These are phyloP conservation scores for Epichloe bromicola DNA, from an alignment of 2,329 filamentous ascomycete genomes.

Conservation along the genomic window DNA sequence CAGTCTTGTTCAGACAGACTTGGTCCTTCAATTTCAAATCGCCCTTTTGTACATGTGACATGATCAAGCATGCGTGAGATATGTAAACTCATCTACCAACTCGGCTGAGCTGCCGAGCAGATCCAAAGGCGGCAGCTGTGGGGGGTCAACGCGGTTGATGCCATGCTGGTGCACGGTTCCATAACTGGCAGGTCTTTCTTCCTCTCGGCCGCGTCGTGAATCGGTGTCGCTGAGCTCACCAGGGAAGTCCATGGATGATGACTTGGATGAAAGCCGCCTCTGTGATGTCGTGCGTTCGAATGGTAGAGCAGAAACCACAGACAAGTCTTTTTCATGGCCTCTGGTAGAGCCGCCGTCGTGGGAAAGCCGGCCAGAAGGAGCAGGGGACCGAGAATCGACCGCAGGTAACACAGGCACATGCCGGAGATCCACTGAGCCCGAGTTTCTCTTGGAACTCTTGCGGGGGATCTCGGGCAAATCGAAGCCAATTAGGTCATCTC, in stretches of 20 bases:
- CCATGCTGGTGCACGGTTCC: constrained; percentile 46
- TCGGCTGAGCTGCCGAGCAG: constrained; percentile 43
- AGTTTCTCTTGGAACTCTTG: constrained; percentile 57
- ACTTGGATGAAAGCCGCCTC: constrained; percentile 36
- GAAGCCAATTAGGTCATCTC: constrained; percentile 6
- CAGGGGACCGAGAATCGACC: constrained; percentile 6
- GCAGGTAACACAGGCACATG: constrained; percentile 7
- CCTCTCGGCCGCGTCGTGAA: constrained; percentile 19
- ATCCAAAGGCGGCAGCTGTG: constrained; percentile 28
- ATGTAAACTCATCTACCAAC: constrained; percentile 31
- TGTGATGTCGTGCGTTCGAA: constrained; percentile 45
- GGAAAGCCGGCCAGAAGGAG: constrained; percentile 8
- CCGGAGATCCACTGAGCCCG: constrained; percentile 23
- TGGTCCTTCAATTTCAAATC: no score
- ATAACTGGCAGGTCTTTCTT: constrained; percentile 39
- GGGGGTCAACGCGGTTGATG: constrained; percentile 38
- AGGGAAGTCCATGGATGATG: constrained; percentile 36
- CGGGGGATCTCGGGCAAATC: constrained; percentile 46
- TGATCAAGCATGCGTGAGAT: background rate
- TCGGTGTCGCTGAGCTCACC: constrained; percentile 33
- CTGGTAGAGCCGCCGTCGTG: constrained; percentile 4
- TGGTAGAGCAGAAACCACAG: constrained; percentile 27
- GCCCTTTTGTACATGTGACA: no score
- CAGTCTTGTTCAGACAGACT: no score
- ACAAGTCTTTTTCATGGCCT: constrained; percentile 5